Evolutionary conservation across 176 grass and related monocot genomes (phyloP).

Genomic region (Rhipidocladum racemiflorum): DNA sequence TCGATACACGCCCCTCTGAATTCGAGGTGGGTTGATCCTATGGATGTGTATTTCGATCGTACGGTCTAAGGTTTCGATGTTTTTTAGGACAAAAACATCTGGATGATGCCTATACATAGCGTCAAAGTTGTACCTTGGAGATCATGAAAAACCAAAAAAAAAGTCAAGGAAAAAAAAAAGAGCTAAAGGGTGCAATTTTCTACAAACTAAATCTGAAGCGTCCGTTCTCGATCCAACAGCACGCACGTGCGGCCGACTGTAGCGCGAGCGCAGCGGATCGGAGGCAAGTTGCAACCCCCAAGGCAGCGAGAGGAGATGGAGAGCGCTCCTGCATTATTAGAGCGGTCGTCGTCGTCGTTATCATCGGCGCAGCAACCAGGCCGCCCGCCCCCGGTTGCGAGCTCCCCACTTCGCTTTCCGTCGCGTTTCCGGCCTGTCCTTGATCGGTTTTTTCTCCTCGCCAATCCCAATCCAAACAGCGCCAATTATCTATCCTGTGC

Average conservation of each 20-base stretch:
- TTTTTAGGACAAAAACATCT: no score
- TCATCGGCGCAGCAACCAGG: neutral
- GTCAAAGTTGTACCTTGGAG: no score
- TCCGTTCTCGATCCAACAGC: neutral
- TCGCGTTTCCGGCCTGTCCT: neutral
- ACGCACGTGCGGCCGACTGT: neutral
- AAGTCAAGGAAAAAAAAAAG: no score
- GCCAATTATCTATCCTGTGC: neutral
- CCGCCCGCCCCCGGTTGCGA: slow-evolving; percentile 40
- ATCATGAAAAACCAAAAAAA: no score
- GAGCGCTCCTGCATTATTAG: neutral
- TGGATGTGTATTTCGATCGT: no score
- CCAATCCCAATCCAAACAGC: neutral
- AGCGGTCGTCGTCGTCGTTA: neutral
- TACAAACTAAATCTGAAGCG: neutral
- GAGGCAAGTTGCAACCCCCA: neutral
- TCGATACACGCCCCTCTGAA: no score
- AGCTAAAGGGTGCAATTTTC: neutral
- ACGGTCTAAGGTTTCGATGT: no score
- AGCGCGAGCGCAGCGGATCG: neutral
- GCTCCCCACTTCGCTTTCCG: slow-evolving; percentile 40
- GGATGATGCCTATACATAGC: no score
- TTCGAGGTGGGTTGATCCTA: no score
- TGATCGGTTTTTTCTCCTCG: neutral
- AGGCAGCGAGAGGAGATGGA: neutral